phyloP scores from a whole-genome alignment of 2,329 filamentous ascomycete species.

The Chrysoporthe cubensis region DNA sequence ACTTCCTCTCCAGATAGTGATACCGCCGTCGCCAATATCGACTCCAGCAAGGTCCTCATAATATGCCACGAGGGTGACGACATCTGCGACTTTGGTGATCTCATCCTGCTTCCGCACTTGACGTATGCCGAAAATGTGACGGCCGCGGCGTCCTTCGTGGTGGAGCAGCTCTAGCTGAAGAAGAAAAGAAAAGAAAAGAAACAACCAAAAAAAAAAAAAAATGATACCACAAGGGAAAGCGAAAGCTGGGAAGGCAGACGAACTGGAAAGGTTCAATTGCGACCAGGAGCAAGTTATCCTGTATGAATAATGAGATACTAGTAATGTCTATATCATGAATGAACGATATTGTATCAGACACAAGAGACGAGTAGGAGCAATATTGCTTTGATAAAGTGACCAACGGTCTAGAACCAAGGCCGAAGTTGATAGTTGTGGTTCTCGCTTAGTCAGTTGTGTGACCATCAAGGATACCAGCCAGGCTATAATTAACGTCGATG shows the following conservation, averaged over 20 bases:
- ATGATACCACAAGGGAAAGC: too few species aligned
- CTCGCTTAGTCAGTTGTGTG: too few species aligned
- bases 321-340: background rate
- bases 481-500: too few species aligned
- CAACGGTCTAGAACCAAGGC: too few species aligned
- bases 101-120: conserved; percentile 34
- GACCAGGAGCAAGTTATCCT: background rate
- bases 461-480: too few species aligned
- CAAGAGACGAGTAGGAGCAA: too few species aligned
- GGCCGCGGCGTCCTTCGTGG: conserved; percentile 34
- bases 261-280: too few species aligned
- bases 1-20: conserved; percentile 30
- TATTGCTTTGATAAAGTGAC: too few species aligned
- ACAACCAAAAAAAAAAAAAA: too few species aligned
- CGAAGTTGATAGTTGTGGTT: too few species aligned
- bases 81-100: conserved; percentile 35
- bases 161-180: background rate
- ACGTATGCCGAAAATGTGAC: conserved; percentile 33
- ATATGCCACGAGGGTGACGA: conserved; percentile 33
- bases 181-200: background rate
- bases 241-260: too few species aligned
- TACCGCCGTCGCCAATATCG: conserved; percentile 27
- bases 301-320: background rate
- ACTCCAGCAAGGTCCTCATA: conserved; percentile 27
- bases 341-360: too few species aligned